phyloP scores from a whole-genome alignment of 768 basidiomycete genomes.

The Boletus vinaceobasis region DNA sequence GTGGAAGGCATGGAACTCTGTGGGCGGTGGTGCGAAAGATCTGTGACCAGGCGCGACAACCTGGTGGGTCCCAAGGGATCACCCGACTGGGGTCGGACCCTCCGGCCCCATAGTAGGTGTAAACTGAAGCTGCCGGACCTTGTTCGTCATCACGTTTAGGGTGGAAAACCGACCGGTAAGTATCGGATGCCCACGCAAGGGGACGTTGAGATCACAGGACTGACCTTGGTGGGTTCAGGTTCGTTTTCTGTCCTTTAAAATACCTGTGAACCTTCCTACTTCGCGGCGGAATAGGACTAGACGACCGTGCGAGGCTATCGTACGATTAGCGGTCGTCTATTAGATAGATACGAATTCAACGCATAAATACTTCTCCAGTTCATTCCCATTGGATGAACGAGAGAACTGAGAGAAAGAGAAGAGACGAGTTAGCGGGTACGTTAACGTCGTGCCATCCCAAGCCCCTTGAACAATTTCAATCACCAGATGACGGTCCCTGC shows the following conservation, averaged over 20 bases:
- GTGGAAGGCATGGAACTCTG: neutral
- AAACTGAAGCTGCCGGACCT: neutral
- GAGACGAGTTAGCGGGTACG: neutral
- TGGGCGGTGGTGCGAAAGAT: neutral
- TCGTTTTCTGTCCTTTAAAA: neutral
- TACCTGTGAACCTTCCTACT: slow-evolving; percentile 1
- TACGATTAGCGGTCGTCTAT: neutral
- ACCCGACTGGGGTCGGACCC: neutral
- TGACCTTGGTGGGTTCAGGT: neutral
- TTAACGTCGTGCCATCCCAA: neutral
- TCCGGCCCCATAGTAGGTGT: neutral
- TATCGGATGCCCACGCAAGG: neutral
- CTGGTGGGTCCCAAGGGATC: neutral
- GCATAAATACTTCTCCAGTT: neutral
- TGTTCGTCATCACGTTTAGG: neutral
- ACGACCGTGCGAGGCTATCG: neutral
- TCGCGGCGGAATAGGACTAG: neutral
- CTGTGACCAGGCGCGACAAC: neutral
- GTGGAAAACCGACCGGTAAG: neutral
- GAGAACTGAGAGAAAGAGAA: neutral
- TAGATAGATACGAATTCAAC: neutral
- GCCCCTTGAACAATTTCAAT: neutral
- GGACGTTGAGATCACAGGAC: neutral
- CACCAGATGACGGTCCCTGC: neutral
- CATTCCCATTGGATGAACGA: neutral